These are phyloP conservation scores for Solanum chilense DNA, from an alignment of 257 asterid species.

Conservation along the genomic window DNA sequence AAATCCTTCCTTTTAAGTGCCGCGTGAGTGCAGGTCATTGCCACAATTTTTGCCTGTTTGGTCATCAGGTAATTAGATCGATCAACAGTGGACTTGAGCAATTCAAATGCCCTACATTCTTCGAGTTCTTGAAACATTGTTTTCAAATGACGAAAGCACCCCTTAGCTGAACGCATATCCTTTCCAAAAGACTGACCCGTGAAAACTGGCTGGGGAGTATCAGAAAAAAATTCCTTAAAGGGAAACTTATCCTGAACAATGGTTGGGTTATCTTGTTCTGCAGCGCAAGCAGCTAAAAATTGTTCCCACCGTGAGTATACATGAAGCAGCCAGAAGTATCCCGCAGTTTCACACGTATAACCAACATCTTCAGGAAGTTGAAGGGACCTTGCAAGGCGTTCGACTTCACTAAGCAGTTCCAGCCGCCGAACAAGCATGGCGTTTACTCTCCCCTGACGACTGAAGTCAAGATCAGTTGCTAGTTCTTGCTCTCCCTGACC, in stretches of 20 bases:
- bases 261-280: constrained; percentile 56
- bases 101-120: constrained; percentile 97
- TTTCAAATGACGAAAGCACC: constrained; percentile 87
- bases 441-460: constrained; percentile 99
- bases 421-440: constrained; percentile 95
- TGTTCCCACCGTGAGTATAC: constrained; percentile 98
- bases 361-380: constrained; percentile 94
- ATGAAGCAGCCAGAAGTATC: constrained; percentile 94
- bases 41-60: constrained; percentile 96
- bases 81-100: constrained; percentile 93
- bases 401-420: constrained; percentile 93
- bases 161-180: constrained; percentile 92
- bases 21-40: constrained; percentile 99
- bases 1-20: constrained; percentile 97
- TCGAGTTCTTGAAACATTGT: constrained; percentile 98
- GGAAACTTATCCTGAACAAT: constrained; percentile 78
- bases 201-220: constrained; percentile 69
- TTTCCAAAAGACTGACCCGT: constrained; percentile 61
- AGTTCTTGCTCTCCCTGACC: constrained; percentile 99
- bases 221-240: constrained; percentile 77
- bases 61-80: constrained; percentile 90
- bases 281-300: constrained; percentile 69
- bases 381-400: constrained; percentile 87
- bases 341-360: constrained; percentile 98
- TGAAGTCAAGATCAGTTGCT: constrained; percentile 96